Conservation (phyloP, 2,329 filamentous ascomycete species). For the Neofusicoccum umdonicola region DNA sequence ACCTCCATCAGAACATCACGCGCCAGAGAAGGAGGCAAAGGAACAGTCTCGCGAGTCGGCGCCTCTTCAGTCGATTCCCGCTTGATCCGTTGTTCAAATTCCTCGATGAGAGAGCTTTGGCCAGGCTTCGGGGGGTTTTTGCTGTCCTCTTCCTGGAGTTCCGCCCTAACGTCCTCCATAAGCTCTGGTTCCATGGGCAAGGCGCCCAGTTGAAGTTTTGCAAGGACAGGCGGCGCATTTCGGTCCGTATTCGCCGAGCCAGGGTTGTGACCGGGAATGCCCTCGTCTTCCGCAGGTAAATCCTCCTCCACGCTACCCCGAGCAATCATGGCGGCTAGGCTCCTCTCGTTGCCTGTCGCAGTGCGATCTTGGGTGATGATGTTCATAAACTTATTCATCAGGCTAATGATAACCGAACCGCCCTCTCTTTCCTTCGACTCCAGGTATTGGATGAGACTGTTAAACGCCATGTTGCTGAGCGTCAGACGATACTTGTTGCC, state of each 20-base stretch:
- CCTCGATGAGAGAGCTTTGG: slow-evolving; percentile 72
- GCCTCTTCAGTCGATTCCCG: slow-evolving; percentile 84
- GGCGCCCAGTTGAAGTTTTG: slow-evolving; percentile 72
- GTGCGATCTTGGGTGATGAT: slow-evolving; percentile 59
- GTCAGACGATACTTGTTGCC: slow-evolving; percentile 87
- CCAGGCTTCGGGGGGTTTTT: slow-evolving; percentile 70
- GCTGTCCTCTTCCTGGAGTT: slow-evolving; percentile 82
- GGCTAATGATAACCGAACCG: slow-evolving; percentile 71
- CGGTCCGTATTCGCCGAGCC: slow-evolving; percentile 61
- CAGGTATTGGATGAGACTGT: slow-evolving; percentile 80
- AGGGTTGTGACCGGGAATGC: slow-evolving; percentile 65
- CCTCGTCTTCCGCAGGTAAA: slow-evolving; percentile 65
- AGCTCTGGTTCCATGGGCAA: slow-evolving; percentile 81
- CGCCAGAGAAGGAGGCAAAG: slow-evolving; percentile 81
- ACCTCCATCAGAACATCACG: slow-evolving; percentile 93
- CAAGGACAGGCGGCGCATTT: slow-evolving; percentile 58
- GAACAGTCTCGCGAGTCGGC: slow-evolving; percentile 74
- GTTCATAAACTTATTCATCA: slow-evolving; percentile 64
- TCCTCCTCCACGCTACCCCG: slow-evolving; percentile 55
- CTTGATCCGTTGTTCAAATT: slow-evolving; percentile 86
- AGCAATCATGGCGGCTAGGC: slow-evolving; percentile 59
- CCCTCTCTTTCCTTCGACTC: slow-evolving; percentile 83
- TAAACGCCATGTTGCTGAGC: slow-evolving; percentile 80
- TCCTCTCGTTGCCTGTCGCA: slow-evolving; percentile 54
- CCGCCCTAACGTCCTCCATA: slow-evolving; percentile 79